Base-by-base conservation (phyloP, 352 stramenopile genomes). In the Stephanocyclus meneghinianus region DNA sequence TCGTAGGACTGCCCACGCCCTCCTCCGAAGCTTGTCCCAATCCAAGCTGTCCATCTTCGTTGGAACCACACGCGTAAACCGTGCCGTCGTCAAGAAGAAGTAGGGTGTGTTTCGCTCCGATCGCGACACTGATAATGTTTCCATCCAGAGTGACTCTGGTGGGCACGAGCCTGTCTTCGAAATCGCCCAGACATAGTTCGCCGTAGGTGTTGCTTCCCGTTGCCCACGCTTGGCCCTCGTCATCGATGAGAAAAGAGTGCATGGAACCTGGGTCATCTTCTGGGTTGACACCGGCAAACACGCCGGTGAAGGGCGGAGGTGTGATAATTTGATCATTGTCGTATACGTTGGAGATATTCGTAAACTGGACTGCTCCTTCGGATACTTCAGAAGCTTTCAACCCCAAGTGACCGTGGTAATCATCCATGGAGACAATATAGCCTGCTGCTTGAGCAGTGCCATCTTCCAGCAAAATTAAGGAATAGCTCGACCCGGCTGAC, bases 11-110 rank as follows among this genome's bases (percentile, higher is more conserved):
- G 15, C 62, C 56, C 18, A 26, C 37, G 18, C 64, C 40, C 40
- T 37, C 50, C 15, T 57, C 30, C 11, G 69, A 13, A 75, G 59
- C 29, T 10, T 71, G 57, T 37, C 72, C 78, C 32, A 85, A 72
- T 2, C 71, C 78, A 11, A 85, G 62, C 59, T 81, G 72, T 4
- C 78, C 78, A 10, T 53, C 67, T 51, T 77, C 73, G 57, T 85
- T 85, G 45, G 72, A 85, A 48, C 78, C 78, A 40, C 78, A 85
- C 18, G 67, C 78, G 60, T 79, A 79, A 16, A 85, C 72, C 26
- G 63, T 66, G 16, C 78, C 78, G 59, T 85, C 64, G 13, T 81
- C 65, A 13, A 71, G 26, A 7, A 85, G 60, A n/a, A 83, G 51
- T 15, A 86, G 61, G 57, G 79, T 83, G 29, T 80, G 74, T 63